Evolutionary conservation across 1,284 basidiomycete species (phyloP).

Genomic region (Ceratobasidium sp.): DNA sequence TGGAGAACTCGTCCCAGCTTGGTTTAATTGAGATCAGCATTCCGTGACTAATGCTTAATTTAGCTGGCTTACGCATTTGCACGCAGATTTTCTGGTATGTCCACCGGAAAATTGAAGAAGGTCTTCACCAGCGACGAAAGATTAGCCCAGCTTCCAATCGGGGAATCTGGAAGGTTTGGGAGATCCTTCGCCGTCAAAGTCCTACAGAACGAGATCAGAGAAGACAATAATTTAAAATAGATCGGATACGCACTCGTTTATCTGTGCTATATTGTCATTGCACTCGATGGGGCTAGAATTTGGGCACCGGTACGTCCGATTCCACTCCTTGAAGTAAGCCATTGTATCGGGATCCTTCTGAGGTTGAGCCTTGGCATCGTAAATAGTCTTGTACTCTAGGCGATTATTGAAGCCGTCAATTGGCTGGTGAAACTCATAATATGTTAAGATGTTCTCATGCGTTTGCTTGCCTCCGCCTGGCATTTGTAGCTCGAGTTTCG

Average conservation of each 20-base stretch:
- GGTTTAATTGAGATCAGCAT: no score
- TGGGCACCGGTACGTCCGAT: constrained; percentile 45
- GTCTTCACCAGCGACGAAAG: constrained; percentile 28
- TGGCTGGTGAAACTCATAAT: constrained; percentile 21
- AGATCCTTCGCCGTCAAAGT: no score
- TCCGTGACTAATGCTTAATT: background rate
- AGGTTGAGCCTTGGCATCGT: background rate
- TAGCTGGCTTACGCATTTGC: constrained; percentile 14
- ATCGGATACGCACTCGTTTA: constrained; percentile 14
- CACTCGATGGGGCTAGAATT: background rate
- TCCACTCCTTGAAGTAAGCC: constrained; percentile 36
- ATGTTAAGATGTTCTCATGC: constrained; percentile 26
- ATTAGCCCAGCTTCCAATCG: constrained; percentile 15
- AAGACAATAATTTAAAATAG: no score
- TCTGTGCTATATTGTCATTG: constrained; percentile 3
- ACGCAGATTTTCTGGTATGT: background rate
- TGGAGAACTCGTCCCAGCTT: constrained; percentile 47
- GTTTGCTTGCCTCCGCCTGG: background rate
- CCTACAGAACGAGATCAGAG: no score
- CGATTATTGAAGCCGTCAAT: constrained; percentile 10
- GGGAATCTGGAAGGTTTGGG: background rate
- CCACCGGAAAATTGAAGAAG: constrained; percentile 28
- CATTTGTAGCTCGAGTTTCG: background rate
- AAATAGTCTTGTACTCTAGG: constrained; percentile 12
- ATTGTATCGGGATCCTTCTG: background rate